phyloP scores from a whole-genome alignment of 345 rosid genomes.

The Melastoma malabathricum region DNA sequence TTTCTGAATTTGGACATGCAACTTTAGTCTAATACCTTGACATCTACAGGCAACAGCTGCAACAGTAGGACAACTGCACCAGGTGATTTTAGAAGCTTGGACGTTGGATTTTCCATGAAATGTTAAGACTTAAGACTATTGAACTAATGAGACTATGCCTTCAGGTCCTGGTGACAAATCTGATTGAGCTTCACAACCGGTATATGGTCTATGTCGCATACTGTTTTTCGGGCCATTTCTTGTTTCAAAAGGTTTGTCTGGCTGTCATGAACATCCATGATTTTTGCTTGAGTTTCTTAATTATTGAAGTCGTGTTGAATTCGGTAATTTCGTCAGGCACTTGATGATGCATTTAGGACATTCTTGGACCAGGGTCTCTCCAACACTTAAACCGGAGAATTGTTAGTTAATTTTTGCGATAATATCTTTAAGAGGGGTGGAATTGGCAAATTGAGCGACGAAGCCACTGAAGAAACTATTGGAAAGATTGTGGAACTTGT shows the following conservation, averaged over 20 bases:
- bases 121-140: neutral
- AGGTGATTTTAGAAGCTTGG: too few species aligned
- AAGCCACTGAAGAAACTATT: constrained; percentile 26
- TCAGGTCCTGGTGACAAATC: constrained; percentile 21
- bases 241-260: constrained; percentile 23
- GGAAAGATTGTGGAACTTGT: constrained; percentile 35
- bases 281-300: neutral
- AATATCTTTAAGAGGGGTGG: constrained; percentile 29
- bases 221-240: constrained; percentile 23
- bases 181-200: constrained; percentile 32
- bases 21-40: too few species aligned
- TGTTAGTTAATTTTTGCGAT: constrained; percentile 26
- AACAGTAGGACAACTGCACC: too few species aligned
- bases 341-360: constrained; percentile 26
- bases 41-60: too few species aligned
- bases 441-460: constrained; percentile 27
- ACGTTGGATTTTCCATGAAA: too few species aligned
- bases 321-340: constrained; percentile 10
- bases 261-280: neutral
- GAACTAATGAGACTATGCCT: neutral
- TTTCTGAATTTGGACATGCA: too few species aligned
- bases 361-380: constrained; percentile 23
- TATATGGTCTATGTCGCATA: constrained; percentile 16
- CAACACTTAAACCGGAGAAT: constrained; percentile 24
- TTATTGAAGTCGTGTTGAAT: neutral